phyloP scores from a whole-genome alignment of 768 basidiomycete species.

The Mycena indigotica region DNA sequence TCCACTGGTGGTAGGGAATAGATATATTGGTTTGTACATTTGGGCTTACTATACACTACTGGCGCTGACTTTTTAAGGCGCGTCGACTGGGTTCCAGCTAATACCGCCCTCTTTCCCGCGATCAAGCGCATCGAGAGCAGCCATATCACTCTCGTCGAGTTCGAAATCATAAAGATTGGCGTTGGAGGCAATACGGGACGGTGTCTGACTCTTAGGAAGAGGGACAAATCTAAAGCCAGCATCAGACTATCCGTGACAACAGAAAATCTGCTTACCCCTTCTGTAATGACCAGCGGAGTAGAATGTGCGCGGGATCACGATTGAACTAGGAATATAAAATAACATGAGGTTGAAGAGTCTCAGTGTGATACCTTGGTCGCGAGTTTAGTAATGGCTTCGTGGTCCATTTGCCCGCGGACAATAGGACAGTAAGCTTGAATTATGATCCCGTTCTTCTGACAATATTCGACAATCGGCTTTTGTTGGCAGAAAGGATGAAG shows the following conservation, averaged over 20 bases:
- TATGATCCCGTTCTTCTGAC: conserved; percentile 58
- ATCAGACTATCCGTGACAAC: not conserved
- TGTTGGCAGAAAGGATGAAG: conserved; percentile 86
- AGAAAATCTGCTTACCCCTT: conserved; percentile 53
- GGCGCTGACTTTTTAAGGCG: conserved; percentile 37
- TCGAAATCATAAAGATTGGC: conserved; percentile 76
- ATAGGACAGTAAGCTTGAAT: conserved; percentile 81
- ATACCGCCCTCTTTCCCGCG: conserved; percentile 70
- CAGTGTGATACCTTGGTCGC: conserved; percentile 54
- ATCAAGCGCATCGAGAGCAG: conserved; percentile 67
- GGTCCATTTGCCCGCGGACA: conserved; percentile 58
- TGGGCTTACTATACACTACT: too few relatives aligned
- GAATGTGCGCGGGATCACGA: conserved; percentile 73
- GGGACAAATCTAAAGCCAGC: conserved; percentile 64
- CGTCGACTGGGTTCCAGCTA: conserved; percentile 84
- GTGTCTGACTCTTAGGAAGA: conserved; percentile 78
- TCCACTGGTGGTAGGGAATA: too few relatives aligned
- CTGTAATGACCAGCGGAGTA: conserved; percentile 91
- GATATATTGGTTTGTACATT: too few relatives aligned
- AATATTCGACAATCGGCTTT: conserved; percentile 74
- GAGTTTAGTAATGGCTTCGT: conserved; percentile 55
- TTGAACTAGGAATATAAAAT: conserved; percentile 41
- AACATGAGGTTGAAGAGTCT: not conserved
- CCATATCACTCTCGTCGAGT: conserved; percentile 66
- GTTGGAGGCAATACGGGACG: conserved; percentile 73